A percentile compares a stretch with the other conserved stretches of the same genome.
These are phyloP conservation scores for Gentiana straminea DNA, from an alignment of 257 asterid genomes.

Conservation along the genomic window DNA sequence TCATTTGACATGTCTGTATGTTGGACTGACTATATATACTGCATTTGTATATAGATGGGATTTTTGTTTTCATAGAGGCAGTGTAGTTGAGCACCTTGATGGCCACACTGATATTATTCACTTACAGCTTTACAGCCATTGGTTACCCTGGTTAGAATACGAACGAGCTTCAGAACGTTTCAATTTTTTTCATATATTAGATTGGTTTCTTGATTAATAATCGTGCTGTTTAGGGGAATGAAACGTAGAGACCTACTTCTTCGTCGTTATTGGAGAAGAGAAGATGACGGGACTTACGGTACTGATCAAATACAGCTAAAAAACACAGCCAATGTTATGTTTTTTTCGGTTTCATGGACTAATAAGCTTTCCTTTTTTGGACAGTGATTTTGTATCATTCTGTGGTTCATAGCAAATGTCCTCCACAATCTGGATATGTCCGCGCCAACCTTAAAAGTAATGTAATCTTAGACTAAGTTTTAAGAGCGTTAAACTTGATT, in stretches of 20 bases:
- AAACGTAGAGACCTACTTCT: constrained; percentile 74
- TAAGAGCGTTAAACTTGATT: too few relatives aligned
- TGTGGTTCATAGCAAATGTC: constrained; percentile 60
- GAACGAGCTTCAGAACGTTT: constrained; percentile 13
- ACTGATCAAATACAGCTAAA: constrained; percentile 1
- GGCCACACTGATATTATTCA: constrained; percentile 86
- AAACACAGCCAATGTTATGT: background rate
- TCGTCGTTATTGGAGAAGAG: constrained; percentile 95
- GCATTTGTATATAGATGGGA: constrained; percentile 66
- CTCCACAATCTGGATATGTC: constrained; percentile 59
- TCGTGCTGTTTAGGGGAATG: constrained; percentile 51
- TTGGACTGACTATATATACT: background rate
- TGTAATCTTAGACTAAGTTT: constrained; percentile 30
- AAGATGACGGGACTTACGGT: constrained; percentile 95
- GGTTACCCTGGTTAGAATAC: constrained; percentile 72
- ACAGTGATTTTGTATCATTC: constrained; percentile 87
- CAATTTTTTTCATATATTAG: constrained; percentile 2
- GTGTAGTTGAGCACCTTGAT: constrained; percentile 81
- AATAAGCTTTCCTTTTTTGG: background rate
- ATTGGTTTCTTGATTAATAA: constrained; percentile 9
- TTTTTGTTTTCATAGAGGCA: constrained; percentile 63
- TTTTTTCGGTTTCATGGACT: background rate
- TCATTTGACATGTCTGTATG: background rate
- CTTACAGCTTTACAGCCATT: constrained; percentile 58
- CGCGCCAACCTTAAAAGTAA: constrained; percentile 90